A percentile compares a stretch with the other conserved stretches of the same genome.
Evolutionary conservation across 163 green algal species (phyloP).

Genomic region (Volvox carteri): DNA sequence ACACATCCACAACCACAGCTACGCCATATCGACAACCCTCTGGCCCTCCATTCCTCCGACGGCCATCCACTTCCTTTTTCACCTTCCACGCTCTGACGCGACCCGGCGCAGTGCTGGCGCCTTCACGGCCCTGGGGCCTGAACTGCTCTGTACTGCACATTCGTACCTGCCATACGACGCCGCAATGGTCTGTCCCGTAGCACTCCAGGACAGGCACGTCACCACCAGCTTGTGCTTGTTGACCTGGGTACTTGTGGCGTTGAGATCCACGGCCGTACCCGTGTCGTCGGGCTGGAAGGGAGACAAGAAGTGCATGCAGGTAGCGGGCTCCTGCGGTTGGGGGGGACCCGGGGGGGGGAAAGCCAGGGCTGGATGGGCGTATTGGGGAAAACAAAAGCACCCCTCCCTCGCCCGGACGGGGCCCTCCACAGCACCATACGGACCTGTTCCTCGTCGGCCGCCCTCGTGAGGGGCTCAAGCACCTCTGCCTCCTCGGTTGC

Average conservation of each 20-base stretch:
- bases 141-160: too few species aligned
- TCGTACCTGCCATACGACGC: constrained; percentile 73
- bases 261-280: constrained; percentile 2
- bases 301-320: constrained; percentile 52
- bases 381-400: background rate
- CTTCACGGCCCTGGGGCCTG: too few species aligned
- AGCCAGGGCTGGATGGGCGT: background rate
- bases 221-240: constrained; percentile 64
- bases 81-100: too few species aligned
- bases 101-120: background rate
- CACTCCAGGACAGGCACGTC: constrained; percentile 75
- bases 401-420: background rate
- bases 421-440: background rate
- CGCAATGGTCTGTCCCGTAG: constrained; percentile 74
- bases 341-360: background rate
- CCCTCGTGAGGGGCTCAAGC: constrained; percentile 56
- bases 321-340: constrained; percentile 54
- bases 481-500: constrained; percentile 59
- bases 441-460: constrained; percentile 55
- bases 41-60: too few species aligned
- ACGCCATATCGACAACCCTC: too few species aligned
- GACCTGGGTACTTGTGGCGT: constrained; percentile 12
- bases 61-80: too few species aligned
- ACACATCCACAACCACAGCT: background rate
- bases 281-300: constrained; percentile 42